Percentiles rank a stretch among this genome's conserved stretches.
Conservation (phyloP, 306 rosid species). For the Gynostemma pentaphyllum region DNA sequence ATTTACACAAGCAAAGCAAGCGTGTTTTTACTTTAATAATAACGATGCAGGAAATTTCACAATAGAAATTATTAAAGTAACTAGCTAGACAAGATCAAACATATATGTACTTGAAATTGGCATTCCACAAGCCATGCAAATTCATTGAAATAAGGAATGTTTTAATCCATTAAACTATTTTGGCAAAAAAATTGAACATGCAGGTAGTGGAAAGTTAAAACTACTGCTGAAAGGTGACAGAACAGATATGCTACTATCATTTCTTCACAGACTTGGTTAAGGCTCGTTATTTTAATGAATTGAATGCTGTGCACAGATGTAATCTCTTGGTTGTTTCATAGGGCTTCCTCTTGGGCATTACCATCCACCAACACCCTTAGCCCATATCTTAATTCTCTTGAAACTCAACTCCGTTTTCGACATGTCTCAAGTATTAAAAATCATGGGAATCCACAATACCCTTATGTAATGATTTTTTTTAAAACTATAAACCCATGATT, state of each 20-base stretch:
- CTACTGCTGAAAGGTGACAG: neutral
- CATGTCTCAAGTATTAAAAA: neutral
- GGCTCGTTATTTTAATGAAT: neutral
- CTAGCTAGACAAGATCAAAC: neutral
- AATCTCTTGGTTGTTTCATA: neutral
- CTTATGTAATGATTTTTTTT: neutral
- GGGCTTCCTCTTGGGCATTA: neutral
- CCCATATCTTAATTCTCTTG: neutral
- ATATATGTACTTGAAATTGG: neutral
- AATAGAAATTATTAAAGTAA: neutral
- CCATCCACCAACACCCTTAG: neutral
- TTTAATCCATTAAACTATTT: neutral
- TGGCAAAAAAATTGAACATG: neutral
- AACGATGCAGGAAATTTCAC: neutral
- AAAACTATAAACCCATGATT: too few relatives aligned
- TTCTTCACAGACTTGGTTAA: neutral
- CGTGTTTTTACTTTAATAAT: neutral
- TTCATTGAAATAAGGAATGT: neutral
- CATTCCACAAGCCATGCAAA: neutral
- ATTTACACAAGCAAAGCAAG: neutral
- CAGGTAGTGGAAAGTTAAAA: neutral
- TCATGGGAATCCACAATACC: neutral
- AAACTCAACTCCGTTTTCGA: neutral
- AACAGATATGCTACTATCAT: neutral
- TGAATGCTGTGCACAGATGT: neutral